phyloP scores from a whole-genome alignment of 2,329 filamentous ascomycete genomes.

The Trichoderma cornu-damae region DNA sequence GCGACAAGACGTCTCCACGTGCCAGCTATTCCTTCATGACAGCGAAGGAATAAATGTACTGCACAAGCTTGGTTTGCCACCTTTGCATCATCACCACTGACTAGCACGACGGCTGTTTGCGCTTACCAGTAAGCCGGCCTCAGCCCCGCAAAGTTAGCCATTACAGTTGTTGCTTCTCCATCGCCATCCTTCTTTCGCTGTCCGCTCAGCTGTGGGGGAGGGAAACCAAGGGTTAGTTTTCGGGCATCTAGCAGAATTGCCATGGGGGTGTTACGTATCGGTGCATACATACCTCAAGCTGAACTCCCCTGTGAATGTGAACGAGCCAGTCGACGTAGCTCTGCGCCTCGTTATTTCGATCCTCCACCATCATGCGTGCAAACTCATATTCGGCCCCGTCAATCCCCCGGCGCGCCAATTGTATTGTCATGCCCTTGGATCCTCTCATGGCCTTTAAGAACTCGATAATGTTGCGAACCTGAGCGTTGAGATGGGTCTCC shows the following conservation, averaged over 20 bases:
- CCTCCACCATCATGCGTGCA: constrained; percentile 82
- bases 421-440: constrained; percentile 81
- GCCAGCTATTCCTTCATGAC: neutral
- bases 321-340: constrained; percentile 99
- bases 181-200: constrained; percentile 66
- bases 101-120: neutral
- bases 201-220: constrained; percentile 52
- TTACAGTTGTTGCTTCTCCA: constrained; percentile 39
- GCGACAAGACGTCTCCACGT: neutral
- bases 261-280: no score
- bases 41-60: neutral
- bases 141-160: constrained; percentile 54
- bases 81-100: constrained; percentile 20
- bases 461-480: constrained; percentile 88
- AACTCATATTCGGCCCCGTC: constrained; percentile 98
- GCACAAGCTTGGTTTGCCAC: neutral
- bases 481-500: constrained; percentile 87
- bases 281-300: constrained; percentile 77
- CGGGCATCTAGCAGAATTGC: no score
- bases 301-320: constrained; percentile 86
- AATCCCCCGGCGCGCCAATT: constrained; percentile 84
- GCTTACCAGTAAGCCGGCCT: constrained; percentile 56
- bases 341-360: constrained; percentile 95
- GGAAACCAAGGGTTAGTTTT: neutral
- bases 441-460: constrained; percentile 76